These are phyloP conservation scores for Boletus reticuloceps DNA, from an alignment of 768 basidiomycete genomes.

Conservation along the genomic window DNA sequence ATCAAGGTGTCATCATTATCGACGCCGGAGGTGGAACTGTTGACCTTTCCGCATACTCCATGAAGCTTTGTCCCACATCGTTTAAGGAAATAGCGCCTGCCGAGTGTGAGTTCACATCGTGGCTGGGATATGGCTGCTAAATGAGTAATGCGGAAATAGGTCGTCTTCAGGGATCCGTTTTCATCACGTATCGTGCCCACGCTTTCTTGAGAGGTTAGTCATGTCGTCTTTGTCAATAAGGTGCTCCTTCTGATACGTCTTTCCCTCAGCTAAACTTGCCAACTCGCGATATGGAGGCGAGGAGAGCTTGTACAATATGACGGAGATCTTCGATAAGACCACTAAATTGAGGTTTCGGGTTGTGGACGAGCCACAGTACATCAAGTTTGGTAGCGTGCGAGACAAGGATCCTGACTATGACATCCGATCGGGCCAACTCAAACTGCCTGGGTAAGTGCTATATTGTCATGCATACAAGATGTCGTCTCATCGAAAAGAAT, in stretches of 20 bases:
- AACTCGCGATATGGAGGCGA: constrained; percentile 27
- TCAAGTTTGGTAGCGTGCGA: constrained; percentile 35
- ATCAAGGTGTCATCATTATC: constrained; percentile 40
- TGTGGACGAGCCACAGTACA: constrained; percentile 34
- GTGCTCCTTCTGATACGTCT: not conserved
- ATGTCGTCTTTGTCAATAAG: not conserved
- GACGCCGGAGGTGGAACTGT: constrained; percentile 48
- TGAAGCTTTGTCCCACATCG: constrained; percentile 36
- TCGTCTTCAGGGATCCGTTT: constrained; percentile 38
- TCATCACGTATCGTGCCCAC: constrained; percentile 32
- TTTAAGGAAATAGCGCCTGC: constrained; percentile 37
- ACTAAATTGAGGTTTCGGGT: constrained; percentile 40
- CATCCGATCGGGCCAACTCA: constrained; percentile 37
- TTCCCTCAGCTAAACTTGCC: constrained; percentile 24
- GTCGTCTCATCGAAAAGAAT: constrained; percentile 33
- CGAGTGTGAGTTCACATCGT: constrained; percentile 23
- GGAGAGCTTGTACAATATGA: constrained; percentile 30
- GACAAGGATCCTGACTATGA: constrained; percentile 35
- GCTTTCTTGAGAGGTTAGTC: constrained; percentile 32
- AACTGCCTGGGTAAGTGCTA: constrained; percentile 31
- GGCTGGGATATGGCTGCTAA: not conserved
- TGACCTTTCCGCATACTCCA: constrained; percentile 39
- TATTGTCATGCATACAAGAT: constrained; percentile 21
- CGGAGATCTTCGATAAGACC: constrained; percentile 33
- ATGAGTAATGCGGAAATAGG: constrained; percentile 21